Percentiles rank a stretch among this genome's conserved stretches.
Evolutionary conservation across 139 green algal genomes (phyloP).

Genomic region (Chlorokybus atmophyticus): DNA sequence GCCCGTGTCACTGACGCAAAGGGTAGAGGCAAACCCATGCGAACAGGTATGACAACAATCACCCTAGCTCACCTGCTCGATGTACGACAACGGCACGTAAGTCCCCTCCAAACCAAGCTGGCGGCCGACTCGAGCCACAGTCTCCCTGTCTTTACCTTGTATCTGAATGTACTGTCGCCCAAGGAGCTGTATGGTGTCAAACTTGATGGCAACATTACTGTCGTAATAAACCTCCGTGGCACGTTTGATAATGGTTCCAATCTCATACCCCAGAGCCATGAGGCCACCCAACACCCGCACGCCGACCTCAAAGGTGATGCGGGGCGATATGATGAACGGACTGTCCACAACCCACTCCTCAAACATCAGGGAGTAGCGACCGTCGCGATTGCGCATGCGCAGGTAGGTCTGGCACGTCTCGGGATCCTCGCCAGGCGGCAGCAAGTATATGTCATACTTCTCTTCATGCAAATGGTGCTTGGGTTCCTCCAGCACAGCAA

Average conservation of each 20-base stretch:
- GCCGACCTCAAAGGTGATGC: slow-evolving; percentile 87
- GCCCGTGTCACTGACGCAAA: too few relatives aligned
- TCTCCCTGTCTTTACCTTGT: slow-evolving; percentile 58
- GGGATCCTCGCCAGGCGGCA: slow-evolving; percentile 78
- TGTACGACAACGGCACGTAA: slow-evolving; percentile 81
- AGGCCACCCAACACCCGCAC: slow-evolving; percentile 86
- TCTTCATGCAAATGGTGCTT: slow-evolving; percentile 38
- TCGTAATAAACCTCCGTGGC: slow-evolving; percentile 12
- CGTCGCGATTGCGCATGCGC: slow-evolving; percentile 90
- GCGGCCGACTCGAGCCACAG: slow-evolving; percentile 43
- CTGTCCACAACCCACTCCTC: slow-evolving; percentile 68
- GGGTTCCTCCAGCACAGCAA: slow-evolving; percentile 23
- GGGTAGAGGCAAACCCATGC: too few relatives aligned
- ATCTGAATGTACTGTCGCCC: slow-evolving; percentile 30
- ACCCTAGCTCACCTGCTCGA: slow-evolving; percentile 89
- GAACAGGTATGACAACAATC: too few relatives aligned
- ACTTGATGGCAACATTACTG: slow-evolving; percentile 15
- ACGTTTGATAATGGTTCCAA: slow-evolving; percentile 82
- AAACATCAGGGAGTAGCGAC: slow-evolving; percentile 93
- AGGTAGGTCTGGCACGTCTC: slow-evolving; percentile 91
- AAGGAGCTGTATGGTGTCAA: slow-evolving; percentile 33
- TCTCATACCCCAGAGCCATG: slow-evolving; percentile 93
- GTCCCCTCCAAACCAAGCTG: slow-evolving; percentile 63
- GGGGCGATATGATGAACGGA: slow-evolving; percentile 85
- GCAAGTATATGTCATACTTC: slow-evolving; percentile 86